These are phyloP conservation scores for Termitomyces titanicus DNA, from an alignment of 768 basidiomycete species.

Conservation along the genomic window DNA sequence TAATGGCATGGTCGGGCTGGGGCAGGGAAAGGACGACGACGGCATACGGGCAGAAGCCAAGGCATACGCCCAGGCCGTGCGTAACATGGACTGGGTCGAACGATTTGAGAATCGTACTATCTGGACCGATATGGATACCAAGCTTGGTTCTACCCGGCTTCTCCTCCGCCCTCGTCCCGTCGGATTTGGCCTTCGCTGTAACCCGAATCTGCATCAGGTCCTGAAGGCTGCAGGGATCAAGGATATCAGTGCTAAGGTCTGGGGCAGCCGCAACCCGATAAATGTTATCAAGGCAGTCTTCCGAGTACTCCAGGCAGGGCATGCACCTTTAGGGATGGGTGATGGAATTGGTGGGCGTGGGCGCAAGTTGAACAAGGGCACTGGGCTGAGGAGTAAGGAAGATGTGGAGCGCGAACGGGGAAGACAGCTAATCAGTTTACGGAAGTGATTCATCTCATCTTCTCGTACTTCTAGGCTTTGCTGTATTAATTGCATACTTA, in stretches of 20 bases:
- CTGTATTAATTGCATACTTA: constrained; percentile 3
- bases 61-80: constrained; percentile 66
- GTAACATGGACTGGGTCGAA: constrained; percentile 89
- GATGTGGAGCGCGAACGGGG: constrained; percentile 84
- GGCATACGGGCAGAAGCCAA: constrained; percentile 47
- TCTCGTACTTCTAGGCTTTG: not conserved
- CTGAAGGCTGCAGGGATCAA: constrained; percentile 93
- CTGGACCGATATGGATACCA: constrained; percentile 84
- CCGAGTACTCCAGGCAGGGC: constrained; percentile 81
- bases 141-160: constrained; percentile 81
- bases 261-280: constrained; percentile 85
- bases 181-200: constrained; percentile 90
- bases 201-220: constrained; percentile 85
- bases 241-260: constrained; percentile 92
- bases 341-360: constrained; percentile 75
- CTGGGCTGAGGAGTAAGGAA: constrained; percentile 60
- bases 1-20: constrained; percentile 77
- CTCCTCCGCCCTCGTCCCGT: constrained; percentile 78
- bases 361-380: constrained; percentile 69
- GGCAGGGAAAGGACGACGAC: constrained; percentile 75
- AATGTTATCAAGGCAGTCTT: constrained; percentile 85
- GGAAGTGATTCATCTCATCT: constrained; percentile 34
- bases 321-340: constrained; percentile 78
- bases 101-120: constrained; percentile 95
- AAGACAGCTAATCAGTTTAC: constrained; percentile 66